These are phyloP conservation scores for Exophiala lecanii-corni DNA, from an alignment of 2,329 filamentous ascomycete species.

Conservation along the genomic window DNA sequence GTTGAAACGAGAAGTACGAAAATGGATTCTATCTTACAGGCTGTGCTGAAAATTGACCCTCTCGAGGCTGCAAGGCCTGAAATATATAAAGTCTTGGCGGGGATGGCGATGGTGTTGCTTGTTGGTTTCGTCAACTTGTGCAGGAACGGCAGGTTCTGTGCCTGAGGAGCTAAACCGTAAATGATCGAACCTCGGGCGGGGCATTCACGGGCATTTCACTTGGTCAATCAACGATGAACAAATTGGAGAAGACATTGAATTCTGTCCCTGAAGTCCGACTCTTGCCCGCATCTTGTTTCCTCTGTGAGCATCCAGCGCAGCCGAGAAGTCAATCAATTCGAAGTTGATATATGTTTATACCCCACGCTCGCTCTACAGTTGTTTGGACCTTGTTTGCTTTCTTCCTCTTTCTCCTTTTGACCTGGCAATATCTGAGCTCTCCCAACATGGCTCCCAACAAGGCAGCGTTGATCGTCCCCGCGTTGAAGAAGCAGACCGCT, in stretches of 20 bases:
- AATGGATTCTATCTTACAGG: too few species aligned
- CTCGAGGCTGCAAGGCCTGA: too few species aligned
- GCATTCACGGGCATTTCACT: not conserved
- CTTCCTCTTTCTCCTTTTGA: not conserved
- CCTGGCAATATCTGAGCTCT: conserved; percentile 1
- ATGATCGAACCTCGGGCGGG: not conserved
- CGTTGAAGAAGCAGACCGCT: conserved; percentile 78
- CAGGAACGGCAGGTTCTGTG: too few species aligned
- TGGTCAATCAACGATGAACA: not conserved
- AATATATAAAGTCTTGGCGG: not conserved
- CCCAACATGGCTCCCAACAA: conserved; percentile 21
- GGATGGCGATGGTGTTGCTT: too few species aligned
- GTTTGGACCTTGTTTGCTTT: not conserved
- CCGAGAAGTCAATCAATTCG: too few species aligned
- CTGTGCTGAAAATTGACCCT: too few species aligned
- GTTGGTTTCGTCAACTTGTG: too few species aligned
- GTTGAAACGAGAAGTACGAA: too few species aligned
- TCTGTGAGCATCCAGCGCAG: not conserved
- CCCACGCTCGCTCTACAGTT: not conserved
- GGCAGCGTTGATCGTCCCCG: conserved; percentile 65
- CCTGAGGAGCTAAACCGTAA: not conserved
- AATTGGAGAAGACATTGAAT: not conserved
- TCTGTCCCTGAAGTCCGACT: not conserved
- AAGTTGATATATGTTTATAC: not conserved
- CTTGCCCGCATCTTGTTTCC: not conserved